A percentile compares a stretch with the other conserved stretches of the same genome.
Conservation (phyloP, 169 alveolate genomes). For the Theileria luwenshuni region DNA sequence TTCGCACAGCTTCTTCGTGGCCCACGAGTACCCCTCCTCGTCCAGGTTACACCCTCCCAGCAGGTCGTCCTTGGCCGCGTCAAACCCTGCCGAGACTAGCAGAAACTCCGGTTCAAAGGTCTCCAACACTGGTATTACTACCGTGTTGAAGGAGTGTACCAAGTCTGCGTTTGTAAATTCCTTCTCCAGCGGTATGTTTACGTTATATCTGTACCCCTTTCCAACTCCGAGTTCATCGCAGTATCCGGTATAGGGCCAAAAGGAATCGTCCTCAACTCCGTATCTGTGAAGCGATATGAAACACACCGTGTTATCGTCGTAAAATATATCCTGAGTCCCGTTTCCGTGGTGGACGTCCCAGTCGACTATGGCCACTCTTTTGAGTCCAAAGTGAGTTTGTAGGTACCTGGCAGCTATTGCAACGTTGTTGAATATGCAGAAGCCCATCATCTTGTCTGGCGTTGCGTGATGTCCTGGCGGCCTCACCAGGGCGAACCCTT, state of each 20-base stretch:
- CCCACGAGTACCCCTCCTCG: slow-evolving; percentile 89
- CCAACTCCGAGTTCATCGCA: slow-evolving; percentile 65
- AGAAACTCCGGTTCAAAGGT: slow-evolving; percentile 91
- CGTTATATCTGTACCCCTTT: slow-evolving; percentile 51
- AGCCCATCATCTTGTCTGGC: slow-evolving; percentile 79
- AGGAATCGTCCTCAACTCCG: slow-evolving; percentile 71
- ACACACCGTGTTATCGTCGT: slow-evolving; percentile 62
- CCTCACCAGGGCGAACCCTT: slow-evolving; percentile 77
- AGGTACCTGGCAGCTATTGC: slow-evolving; percentile 91
- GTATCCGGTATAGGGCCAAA: slow-evolving; percentile 89
- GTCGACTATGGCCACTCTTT: slow-evolving; percentile 90
- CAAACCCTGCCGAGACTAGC: slow-evolving; percentile 93
- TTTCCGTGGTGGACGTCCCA: slow-evolving; percentile 96
- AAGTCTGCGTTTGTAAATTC: slow-evolving; percentile 71
- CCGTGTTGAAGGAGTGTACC: slow-evolving; percentile 59
- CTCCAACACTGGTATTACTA: slow-evolving; percentile 86
- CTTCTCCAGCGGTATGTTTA: slow-evolving; percentile 72
- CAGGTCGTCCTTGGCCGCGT: slow-evolving; percentile 85
- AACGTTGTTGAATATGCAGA: slow-evolving; percentile 90
- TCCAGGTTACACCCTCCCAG: slow-evolving; percentile 80
- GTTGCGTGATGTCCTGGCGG: slow-evolving; percentile 82
- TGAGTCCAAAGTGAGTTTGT: slow-evolving; percentile 78
- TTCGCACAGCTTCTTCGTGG: slow-evolving; percentile 82
- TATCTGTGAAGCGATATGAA: slow-evolving; percentile 73
- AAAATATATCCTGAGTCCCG: slow-evolving; percentile 92